Percentiles rank a stretch among this genome's conserved stretches.
phyloP scores from a whole-genome alignment of 257 asterid genomes.

The Fraxinus anomala region DNA sequence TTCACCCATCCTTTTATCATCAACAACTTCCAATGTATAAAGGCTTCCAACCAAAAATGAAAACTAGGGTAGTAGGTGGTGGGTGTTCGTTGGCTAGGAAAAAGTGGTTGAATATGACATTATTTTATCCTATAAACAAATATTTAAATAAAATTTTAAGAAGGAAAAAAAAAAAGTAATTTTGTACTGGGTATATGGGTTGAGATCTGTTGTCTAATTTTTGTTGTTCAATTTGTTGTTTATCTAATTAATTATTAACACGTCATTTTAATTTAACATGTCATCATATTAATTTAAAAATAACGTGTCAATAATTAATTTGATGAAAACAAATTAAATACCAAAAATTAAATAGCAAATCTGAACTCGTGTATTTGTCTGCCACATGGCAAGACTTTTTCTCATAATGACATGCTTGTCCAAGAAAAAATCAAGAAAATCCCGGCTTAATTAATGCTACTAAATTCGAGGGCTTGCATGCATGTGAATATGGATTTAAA shows the following conservation, averaged over 20 bases:
- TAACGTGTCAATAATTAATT: too few species aligned
- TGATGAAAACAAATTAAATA: too few species aligned
- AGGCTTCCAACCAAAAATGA: conserved; percentile 4
- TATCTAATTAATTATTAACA: too few species aligned
- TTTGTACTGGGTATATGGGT: too few species aligned
- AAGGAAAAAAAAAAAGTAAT: too few species aligned
- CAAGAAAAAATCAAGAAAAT: neutral
- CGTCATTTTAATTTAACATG: too few species aligned
- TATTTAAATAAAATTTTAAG: too few species aligned
- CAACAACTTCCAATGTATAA: conserved; percentile 7
- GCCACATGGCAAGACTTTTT: neutral
- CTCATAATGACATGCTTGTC: neutral
- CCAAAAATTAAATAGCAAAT: too few species aligned
- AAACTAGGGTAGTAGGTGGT: neutral
- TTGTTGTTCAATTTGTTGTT: too few species aligned
- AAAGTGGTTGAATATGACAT: neutral
- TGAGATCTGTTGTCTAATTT: too few species aligned
- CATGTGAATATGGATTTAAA: neutral
- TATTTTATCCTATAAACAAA: neutral
- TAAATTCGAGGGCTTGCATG: neutral
- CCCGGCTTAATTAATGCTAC: neutral
- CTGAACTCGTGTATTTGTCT: too few species aligned
- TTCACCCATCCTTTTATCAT: neutral
- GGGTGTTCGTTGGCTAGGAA: neutral
- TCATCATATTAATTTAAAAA: too few species aligned